These are phyloP conservation scores for Achaetomium macrosporum DNA, from an alignment of 2,329 filamentous ascomycete genomes.

Conservation along the genomic window DNA sequence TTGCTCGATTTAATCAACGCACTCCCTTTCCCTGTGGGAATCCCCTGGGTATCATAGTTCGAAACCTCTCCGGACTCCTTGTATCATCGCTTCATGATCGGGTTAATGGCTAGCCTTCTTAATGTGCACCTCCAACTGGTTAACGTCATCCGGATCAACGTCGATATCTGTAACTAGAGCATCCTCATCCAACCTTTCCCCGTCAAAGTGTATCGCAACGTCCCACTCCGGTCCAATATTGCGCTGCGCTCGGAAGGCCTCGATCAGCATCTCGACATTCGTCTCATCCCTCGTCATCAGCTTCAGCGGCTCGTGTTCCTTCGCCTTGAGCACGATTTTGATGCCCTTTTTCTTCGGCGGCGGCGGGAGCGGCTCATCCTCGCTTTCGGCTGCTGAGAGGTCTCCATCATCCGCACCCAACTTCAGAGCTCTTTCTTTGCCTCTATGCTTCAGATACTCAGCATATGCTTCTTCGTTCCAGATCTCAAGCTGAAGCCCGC, in stretches of 20 bases:
- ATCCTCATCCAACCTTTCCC: constrained; percentile 60
- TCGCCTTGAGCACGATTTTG: constrained; percentile 47
- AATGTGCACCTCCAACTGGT: constrained; percentile 68
- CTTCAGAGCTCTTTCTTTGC: constrained; percentile 40
- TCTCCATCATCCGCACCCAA: constrained; percentile 33
- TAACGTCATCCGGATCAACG: constrained; percentile 58
- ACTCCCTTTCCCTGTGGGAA: not conserved
- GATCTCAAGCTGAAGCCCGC: constrained; percentile 67
- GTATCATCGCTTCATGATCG: not conserved
- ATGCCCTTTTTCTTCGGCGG: constrained; percentile 17
- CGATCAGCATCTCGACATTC: constrained; percentile 55
- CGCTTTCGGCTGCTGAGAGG: constrained; percentile 28
- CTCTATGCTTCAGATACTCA: constrained; percentile 43
- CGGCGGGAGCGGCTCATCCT: constrained; percentile 17
- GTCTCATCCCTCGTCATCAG: constrained; percentile 50
- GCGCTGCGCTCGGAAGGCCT: constrained; percentile 53
- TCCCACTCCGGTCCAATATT: constrained; percentile 45
- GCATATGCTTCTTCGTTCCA: constrained; percentile 63
- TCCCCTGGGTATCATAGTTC: constrained; percentile 14
- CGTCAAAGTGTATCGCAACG: constrained; percentile 67
- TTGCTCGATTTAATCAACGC: not conserved
- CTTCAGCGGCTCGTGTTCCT: constrained; percentile 44
- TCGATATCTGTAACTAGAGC: constrained; percentile 60
- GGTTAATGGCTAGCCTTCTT: constrained; percentile 28
- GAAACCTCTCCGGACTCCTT: not conserved